Base-by-base conservation (phyloP, 306 rosid genomes). In the Malus sylvestris region DNA sequence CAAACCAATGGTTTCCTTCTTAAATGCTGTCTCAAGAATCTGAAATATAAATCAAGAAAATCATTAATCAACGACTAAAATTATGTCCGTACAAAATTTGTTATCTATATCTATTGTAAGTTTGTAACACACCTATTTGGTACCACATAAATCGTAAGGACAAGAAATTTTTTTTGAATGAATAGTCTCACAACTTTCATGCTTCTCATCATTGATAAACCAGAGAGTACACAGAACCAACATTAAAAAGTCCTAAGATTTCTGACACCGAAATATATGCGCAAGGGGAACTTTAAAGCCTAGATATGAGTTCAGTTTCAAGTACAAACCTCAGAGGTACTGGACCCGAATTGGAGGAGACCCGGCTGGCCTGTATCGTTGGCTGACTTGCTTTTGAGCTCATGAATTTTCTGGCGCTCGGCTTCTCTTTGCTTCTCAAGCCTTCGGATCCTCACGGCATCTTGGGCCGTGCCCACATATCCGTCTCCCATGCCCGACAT, bases 401-500 rank as follows among this genome's bases (percentile, higher is more conserved):
- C 99, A 64, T 90, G 92, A 83, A 95, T 95, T 87, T 92, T 95
- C 68, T 91, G 96, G 77, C 97, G 98, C 85, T 95, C 97, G 0
- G 97, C 99, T 82, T 95, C 99, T 79, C 99, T 84, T 81, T 95
- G 97, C 87, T 95, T 95, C 93, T 95, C 97, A 25, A 95, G 89
- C 70, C 97, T 86, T 35, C 99, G 92, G 76, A 95, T 95, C 82
- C 99, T 78, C 40, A 92, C 99, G 30, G 96, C 89, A 68, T 95
- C 99, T 77, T 90, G 97, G 90, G 96, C 96, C 11, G 97, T 94
- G 84, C 98, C 98, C 80, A 94, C 98, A 77, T 94, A 94, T 70
- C 98, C 98, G 46, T 94, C 98, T 72, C 98, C 98, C 98, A 94
- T 94, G 22, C 98, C 98, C 84, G 97, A 90, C 97, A 94, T 91